Evolutionary conservation across 495 filamentous ascomycete species (phyloP), one percentile per base, ranked within the genome.

Genomic region (Penicillium roqueforti): DNA sequence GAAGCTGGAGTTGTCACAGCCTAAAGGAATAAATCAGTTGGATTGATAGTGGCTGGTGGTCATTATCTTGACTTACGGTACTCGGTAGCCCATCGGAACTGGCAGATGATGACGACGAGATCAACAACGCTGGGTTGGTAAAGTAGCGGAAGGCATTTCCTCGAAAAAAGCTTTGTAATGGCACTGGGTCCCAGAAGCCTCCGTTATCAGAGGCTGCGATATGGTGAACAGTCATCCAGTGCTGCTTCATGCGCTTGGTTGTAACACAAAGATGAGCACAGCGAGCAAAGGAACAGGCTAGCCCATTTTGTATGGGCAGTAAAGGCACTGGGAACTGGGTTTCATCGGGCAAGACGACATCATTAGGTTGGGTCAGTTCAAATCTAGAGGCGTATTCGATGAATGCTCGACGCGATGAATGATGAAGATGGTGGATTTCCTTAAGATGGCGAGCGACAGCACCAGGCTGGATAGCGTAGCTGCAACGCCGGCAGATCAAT

Each of bases 381-480:
- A 73, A 56, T 11, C 18, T 49, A 0, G 44, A 41, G 10, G 56
- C 48, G 31, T 69, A 72, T 26, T 53, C n/a, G 44, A 68, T 47
- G 26, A 59, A 68, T 10, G 50, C 51, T 3, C 58, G 65, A 4
- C 72, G 59, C 0, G 51, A 18, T 19, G 43, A 31, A n/a, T 60
- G 57, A 23, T 61, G 52, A 31, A 75, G 54, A 29, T 60, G 60
- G 26, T 75, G 70, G 44, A 70, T 66, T 20, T 75, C 70, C 48
- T 75, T 75, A 25, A 75, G 53, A 52, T 75, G 70, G 6, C 72
- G 65, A 10, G 49, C 9, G 18, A 75, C 58, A 8, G 60, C 72
- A 10, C 43, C 51, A 9, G 70, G 70, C 47, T 73, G 70, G 19
- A 75, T 54, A 2, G 72, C 72, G 44, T 72, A 71, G 22, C 32